Evolutionary conservation across 208 protist genomes (phyloP), one percentile per base, ranked within the genome.

Genomic region (Novymonas esmeraldas): DNA sequence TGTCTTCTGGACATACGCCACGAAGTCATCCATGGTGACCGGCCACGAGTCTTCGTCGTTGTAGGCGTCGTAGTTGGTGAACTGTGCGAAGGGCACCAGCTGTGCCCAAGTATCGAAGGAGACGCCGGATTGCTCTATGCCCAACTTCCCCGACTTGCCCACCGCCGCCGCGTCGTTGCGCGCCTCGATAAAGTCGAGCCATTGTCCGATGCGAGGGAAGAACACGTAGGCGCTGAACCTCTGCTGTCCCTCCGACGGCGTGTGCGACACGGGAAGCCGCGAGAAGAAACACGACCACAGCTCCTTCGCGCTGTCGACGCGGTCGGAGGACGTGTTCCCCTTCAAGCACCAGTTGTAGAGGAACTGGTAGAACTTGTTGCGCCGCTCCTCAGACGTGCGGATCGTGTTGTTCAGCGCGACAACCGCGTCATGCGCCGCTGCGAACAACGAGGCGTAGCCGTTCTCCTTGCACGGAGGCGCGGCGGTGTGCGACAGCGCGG

Each of bases 1-100:
- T 14, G 71, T 3, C 20, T 52, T 24, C 16, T 22, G 57, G 9
- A 66, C 71, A 58, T 77, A 87, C 34, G 79, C 78, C 0, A 95
- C 87, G 69, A 94, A 95, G 56, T 87, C 85, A 56, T 95, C 90
- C 44, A 95, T 84, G 31, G 85, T 78, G 26, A 86, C 74, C 14
- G 90, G 90, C 87, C 90, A 95, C 38, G 90, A 69, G 54, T 87
- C 90, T 33, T 82, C 76, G 9, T 81, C 63, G 73, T 87, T 63
- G 66, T 93, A 92, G 0, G 57, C 67, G 50, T 72, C 79, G 65
- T 94, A 91, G 44, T 38, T 62, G 38, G 39, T 59, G 22, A 94
- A 20, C 20, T 62, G 56, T 1, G 85, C 61, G 73, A 95, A 95
- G 26, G 71, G 71, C 11, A 90, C 61, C 6, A 93, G 73, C 68